Conservation (phyloP, 257 asterid species). For the Verbena officinalis region DNA sequence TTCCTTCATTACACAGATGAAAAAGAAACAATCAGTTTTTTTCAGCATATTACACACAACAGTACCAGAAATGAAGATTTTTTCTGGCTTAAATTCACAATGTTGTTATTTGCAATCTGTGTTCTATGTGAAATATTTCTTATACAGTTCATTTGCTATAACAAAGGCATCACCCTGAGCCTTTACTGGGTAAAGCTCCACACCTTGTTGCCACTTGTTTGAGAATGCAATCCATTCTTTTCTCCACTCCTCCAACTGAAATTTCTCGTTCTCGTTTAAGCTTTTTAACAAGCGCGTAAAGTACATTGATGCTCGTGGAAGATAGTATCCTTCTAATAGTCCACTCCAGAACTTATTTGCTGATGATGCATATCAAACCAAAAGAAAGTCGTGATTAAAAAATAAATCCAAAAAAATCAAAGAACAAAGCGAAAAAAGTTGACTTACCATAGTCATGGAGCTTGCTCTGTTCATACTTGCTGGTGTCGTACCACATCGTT, state of each 20-base stretch:
- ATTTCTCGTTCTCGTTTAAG: conserved; percentile 54
- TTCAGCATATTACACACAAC: not conserved
- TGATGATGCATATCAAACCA: conserved; percentile 36
- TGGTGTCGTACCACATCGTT: conserved; percentile 95
- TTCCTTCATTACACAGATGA: too few species aligned
- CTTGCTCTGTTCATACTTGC: conserved; percentile 61
- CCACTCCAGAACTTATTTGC: conserved; percentile 99
- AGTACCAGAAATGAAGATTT: not conserved
- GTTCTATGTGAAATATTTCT: conserved; percentile 56
- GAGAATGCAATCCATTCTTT: conserved; percentile 90
- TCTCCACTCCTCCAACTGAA: conserved; percentile 78
- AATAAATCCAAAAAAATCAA: not conserved
- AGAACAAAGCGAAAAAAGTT: not conserved
- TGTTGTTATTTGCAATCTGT: not conserved
- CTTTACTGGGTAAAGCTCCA: conserved; percentile 65
- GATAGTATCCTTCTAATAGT: conserved; percentile 68
- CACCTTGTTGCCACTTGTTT: conserved; percentile 74
- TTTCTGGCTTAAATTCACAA: not conserved
- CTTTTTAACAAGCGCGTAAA: conserved; percentile 58
- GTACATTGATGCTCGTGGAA: conserved; percentile 86
- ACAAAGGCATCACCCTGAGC: conserved; percentile 74
- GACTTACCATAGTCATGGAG: conserved; percentile 88
- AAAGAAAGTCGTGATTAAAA: not conserved
- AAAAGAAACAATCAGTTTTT: not conserved
- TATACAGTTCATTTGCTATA: conserved; percentile 55